phyloP scores from a whole-genome alignment of 768 basidiomycete genomes.

The Tylopilus rubrobrunneus region DNA sequence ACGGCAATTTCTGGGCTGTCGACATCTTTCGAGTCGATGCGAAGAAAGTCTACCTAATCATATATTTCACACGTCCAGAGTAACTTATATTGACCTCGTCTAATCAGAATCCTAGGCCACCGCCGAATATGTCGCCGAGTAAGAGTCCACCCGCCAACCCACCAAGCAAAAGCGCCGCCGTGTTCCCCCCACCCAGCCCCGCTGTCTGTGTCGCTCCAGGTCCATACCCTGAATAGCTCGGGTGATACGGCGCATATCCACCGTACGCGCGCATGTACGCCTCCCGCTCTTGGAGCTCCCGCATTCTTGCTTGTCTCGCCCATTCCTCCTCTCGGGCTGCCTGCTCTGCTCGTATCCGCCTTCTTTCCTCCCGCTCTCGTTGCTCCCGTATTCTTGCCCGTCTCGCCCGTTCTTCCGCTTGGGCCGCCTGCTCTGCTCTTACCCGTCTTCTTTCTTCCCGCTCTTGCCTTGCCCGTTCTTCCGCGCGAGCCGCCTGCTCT shows the following conservation, averaged over 20 bases:
- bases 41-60: no score
- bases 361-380: slow-evolving; percentile 28
- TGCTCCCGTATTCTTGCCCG: slow-evolving; percentile 18
- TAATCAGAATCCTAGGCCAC: slow-evolving; percentile 22
- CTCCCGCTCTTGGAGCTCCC: slow-evolving; percentile 27
- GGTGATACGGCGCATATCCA: slow-evolving; percentile 30
- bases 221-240: slow-evolving; percentile 11
- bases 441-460: slow-evolving; percentile 14
- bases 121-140: slow-evolving; percentile 44
- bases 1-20: slow-evolving; percentile 42
- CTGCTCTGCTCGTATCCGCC: no score
- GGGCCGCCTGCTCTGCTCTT: slow-evolving; percentile 30
- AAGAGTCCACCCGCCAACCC: slow-evolving; percentile 49
- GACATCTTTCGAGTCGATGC: slow-evolving; percentile 35
- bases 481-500: not conserved
- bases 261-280: slow-evolving; percentile 34
- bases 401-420: slow-evolving; percentile 17
- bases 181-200: slow-evolving; percentile 1
- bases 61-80: not conserved
- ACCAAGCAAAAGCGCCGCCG: slow-evolving; percentile 31
- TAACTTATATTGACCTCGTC: not conserved
- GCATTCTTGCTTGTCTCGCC: slow-evolving; percentile 16
- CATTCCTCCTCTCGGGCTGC: not conserved
- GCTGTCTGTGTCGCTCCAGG: not conserved
- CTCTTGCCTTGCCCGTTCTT: slow-evolving; percentile 19